phyloP scores from a whole-genome alignment of 1,139 yeast species.

The Debaryomycetaceae sp. region DNA sequence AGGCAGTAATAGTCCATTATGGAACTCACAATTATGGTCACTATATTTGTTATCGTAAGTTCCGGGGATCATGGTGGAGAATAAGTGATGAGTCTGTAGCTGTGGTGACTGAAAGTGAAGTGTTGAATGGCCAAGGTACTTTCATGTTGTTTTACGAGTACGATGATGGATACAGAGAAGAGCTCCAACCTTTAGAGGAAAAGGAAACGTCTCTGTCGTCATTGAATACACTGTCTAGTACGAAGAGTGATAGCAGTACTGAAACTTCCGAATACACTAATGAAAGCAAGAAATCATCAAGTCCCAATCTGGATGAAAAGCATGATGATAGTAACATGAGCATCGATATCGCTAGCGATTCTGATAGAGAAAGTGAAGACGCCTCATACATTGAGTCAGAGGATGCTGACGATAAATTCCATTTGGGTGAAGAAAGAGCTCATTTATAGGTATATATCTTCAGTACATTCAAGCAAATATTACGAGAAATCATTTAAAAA shows the following conservation, averaged over 20 bases:
- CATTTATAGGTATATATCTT: conserved; percentile 10
- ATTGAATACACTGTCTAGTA: background rate
- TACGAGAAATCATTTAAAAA: no score
- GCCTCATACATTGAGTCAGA: background rate
- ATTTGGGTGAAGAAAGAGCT: conserved; percentile 16
- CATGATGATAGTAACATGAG: conserved; percentile 10
- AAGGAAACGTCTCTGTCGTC: conserved; percentile 11
- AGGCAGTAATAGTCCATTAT: conserved; percentile 85
- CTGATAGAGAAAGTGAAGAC: background rate
- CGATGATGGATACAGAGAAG: conserved; percentile 37
- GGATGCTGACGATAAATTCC: conserved; percentile 5
- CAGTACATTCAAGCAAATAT: no score
- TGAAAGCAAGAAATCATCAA: background rate
- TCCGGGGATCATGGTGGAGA: conserved; percentile 90
- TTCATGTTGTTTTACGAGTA: conserved; percentile 87
- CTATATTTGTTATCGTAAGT: conserved; percentile 80
- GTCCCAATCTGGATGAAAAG: background rate
- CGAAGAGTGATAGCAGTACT: background rate
- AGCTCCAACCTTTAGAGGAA: conserved; percentile 28
- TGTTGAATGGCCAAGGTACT: conserved; percentile 77
- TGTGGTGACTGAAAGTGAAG: conserved; percentile 76
- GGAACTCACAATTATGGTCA: conserved; percentile 97
- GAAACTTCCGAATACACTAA: background rate
- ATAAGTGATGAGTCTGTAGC: conserved; percentile 87
- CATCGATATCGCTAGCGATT: background rate